phyloP scores from a whole-genome alignment of 331 rosid genomes.

The Spiraea crenata region DNA sequence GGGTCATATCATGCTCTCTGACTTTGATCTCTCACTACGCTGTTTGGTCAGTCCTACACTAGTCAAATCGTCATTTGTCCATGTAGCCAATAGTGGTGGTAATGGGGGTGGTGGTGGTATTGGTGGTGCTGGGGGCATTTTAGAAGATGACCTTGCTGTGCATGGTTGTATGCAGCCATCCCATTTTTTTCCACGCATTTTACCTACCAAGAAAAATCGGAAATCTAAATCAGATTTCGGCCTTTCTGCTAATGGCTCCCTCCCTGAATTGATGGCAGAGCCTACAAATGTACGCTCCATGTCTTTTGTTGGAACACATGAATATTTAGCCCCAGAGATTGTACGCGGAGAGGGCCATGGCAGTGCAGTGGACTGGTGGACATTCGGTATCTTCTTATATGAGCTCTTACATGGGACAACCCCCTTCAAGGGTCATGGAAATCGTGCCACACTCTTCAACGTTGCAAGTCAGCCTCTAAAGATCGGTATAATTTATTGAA shows the following conservation, averaged over 20 bases:
- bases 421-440: constrained; percentile 76
- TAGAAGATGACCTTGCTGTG: constrained; percentile 44
- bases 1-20: constrained; percentile 93
- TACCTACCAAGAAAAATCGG: constrained; percentile 63
- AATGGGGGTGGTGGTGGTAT: constrained; percentile 21
- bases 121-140: constrained; percentile 27
- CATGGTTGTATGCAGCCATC: constrained; percentile 51
- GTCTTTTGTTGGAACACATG: constrained; percentile 94
- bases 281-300: constrained; percentile 79
- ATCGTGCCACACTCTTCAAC: constrained; percentile 70
- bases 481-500: too few relatives aligned
- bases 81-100: constrained; percentile 14
- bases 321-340: constrained; percentile 83
- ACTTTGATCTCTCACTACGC: constrained; percentile 79
- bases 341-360: constrained; percentile 86
- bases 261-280: constrained; percentile 84
- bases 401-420: constrained; percentile 81
- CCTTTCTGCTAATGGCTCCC: constrained; percentile 45
- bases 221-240: constrained; percentile 80
- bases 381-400: constrained; percentile 82
- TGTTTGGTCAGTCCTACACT: constrained; percentile 76
- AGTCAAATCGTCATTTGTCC: constrained; percentile 66
- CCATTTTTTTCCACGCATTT: constrained; percentile 64
- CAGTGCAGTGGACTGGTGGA: constrained; percentile 96
- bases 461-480: constrained; percentile 74